A percentile compares a stretch with the other conserved stretches of the same genome.
Evolutionary conservation across 176 grass and related monocot species (phyloP).

Genomic region (Poa annua): DNA sequence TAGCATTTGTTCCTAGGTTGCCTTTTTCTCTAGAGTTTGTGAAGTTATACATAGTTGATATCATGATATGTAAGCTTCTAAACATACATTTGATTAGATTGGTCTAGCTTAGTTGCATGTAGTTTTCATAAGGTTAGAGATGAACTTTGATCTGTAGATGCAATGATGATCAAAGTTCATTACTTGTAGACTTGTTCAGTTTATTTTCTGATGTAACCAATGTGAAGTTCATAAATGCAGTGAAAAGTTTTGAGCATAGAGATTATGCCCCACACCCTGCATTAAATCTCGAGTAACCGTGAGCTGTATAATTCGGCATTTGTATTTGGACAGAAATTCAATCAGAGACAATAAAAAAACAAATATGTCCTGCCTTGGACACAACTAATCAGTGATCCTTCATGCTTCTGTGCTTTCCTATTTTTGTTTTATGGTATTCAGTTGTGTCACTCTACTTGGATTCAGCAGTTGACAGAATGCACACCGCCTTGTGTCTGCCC

Average conservation of each 20-base stretch:
- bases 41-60: constrained; percentile 31
- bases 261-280: neutral
- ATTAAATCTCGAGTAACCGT: neutral
- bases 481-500: neutral
- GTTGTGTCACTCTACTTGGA: neutral
- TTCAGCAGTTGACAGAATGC: neutral
- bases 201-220: constrained; percentile 13
- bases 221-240: constrained; percentile 8
- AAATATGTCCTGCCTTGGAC: neutral
- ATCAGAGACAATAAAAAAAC: neutral
- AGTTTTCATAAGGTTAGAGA: constrained; percentile 25
- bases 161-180: constrained; percentile 2
- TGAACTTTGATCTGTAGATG: constrained; percentile 46
- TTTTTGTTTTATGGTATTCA: neutral
- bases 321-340: neutral
- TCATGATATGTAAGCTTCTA: constrained; percentile 2
- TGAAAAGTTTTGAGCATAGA: neutral
- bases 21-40: neutral
- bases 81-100: constrained; percentile 1
- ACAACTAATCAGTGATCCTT: neutral
- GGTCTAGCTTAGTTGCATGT: constrained; percentile 28
- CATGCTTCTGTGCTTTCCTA: neutral
- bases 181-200: constrained; percentile 21
- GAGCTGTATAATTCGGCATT: neutral
- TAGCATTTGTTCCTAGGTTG: neutral